Evolutionary conservation across 345 rosid genomes (phyloP), one percentile per base, ranked within the genome.

Genomic region (Gossypium herbaceum): DNA sequence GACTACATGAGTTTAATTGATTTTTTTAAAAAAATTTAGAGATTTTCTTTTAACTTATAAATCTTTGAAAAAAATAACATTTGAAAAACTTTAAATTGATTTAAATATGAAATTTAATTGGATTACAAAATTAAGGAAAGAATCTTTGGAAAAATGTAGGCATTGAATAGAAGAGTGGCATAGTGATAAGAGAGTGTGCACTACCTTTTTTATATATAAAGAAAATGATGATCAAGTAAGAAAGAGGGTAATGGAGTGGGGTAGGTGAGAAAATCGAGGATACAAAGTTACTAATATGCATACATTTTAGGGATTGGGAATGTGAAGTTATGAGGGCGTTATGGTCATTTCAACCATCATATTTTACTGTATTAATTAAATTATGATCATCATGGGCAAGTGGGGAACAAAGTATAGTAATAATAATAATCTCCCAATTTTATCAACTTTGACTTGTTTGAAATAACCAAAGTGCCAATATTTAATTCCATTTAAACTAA

Each of bases 391-490:
- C 77, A 71, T 76, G 83, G 77, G 62, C 27, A 66, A 89, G 90
- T 88, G 92, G 90, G 88, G 84, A 84, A 83, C 89, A 86, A 71
- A 73, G 76, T 61, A 56, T 60, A 5, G 7, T 34, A 74, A 77
- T 68, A 59, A 25, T 25, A 55, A 63, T 76, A 83, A 73, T 75
- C 86, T 84, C 85, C 81, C 58, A 81, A 83, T 79, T 81, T 77
- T 82, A 77, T 84, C 89, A 83, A 78, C 76, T 90, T 90, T 87
- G 88, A 87, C 88, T 77, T 63, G 29, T 62, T 20, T 56, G 43
- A 77, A 81, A 76, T 80, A 1, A 71, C 76, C 11, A 63, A 51
- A 69, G 39, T 75, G 77, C 72, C 82, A 59, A 17, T 25, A 57
- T 7, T 9, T 11, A 19, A 7, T 17, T 54, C 2, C 57, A 17